Evolutionary conservation across 805 yeast genomes (phyloP).

Genomic region (Zygosaccharomyces lentus): DNA sequence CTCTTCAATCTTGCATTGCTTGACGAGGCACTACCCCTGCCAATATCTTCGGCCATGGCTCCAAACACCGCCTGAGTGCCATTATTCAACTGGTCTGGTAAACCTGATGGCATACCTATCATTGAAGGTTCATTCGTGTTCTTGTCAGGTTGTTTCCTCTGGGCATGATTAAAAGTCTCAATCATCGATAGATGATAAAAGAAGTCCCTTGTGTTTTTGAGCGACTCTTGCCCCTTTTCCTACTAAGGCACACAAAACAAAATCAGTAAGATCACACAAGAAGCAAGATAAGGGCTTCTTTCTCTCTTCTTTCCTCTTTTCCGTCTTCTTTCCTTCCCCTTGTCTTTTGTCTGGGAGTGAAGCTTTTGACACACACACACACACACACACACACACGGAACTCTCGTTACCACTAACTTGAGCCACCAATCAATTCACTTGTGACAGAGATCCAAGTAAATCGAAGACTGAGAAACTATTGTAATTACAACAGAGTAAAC

Average conservation of each 20-base stretch:
- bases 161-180: slow-evolving; percentile 13
- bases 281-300: background rate
- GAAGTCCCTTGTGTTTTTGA: background rate
- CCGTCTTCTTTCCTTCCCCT: background rate
- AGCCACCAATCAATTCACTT: background rate
- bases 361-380: background rate
- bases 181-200: slow-evolving; percentile 7
- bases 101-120: slow-evolving; percentile 1
- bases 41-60: background rate
- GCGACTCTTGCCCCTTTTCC: background rate
- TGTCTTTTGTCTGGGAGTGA: background rate
- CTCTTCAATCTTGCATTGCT: slow-evolving; percentile 23
- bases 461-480: background rate
- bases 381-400: background rate
- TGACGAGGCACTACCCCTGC: slow-evolving; percentile 2
- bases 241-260: background rate
- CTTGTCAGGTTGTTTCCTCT: slow-evolving; percentile 8
- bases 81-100: background rate
- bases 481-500: background rate
- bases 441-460: background rate
- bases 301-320: background rate
- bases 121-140: slow-evolving; percentile 4
- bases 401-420: background rate
- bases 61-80: slow-evolving; percentile 3
- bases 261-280: background rate